Evolutionary conservation across 257 asterid species (phyloP), one percentile per base, ranked within the genome.

Genomic region (Solanum okadae): DNA sequence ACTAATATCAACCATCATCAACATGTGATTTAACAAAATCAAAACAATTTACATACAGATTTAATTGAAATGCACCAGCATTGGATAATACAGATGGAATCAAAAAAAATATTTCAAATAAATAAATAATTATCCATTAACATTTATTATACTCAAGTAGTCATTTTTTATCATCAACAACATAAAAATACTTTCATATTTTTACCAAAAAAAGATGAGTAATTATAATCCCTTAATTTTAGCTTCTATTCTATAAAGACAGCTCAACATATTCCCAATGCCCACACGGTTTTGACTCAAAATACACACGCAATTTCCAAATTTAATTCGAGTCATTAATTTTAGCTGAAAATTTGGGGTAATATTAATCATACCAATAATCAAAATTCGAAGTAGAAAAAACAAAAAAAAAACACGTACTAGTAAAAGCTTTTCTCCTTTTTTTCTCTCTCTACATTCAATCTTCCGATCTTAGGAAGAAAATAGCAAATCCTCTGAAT

Each of bases 401-500:
- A 42, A 59, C 37, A 23, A 35, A 35, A 20, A 33, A 85, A 40
- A 83, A 72, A 70, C 49, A 40, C 46, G 33, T 8, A 67, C 20
- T 52, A 56, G 65, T 42, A 25, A 70, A 29, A 52, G 20, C 59
- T 25, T 46, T 87, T 52, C 70, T 29, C 77, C 22, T 27, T 52
- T 86, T 84, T 87, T 83, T 52, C 89, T 90, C 91, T 89, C 89
- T 84, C 89, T 49, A 7, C 89, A 68, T 90, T 89, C 93, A 87
- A 85, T 89, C 89, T 87, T 89, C 91, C 90, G 92, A 88, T 92
- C 92, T 91, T 52, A 23, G 89, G 91, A 90, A 89, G 90, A 87
- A 70, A 85, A 77, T 40, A 75, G 82, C 85, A 79, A 40, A 25
- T 40, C 84, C 84, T n/a, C 83, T 76, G 6, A 78, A 78, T 4